A percentile compares a stretch with the other conserved stretches of the same genome.
Evolutionary conservation across 305 asterid genomes (phyloP).

Genomic region (Solanum chacoense): DNA sequence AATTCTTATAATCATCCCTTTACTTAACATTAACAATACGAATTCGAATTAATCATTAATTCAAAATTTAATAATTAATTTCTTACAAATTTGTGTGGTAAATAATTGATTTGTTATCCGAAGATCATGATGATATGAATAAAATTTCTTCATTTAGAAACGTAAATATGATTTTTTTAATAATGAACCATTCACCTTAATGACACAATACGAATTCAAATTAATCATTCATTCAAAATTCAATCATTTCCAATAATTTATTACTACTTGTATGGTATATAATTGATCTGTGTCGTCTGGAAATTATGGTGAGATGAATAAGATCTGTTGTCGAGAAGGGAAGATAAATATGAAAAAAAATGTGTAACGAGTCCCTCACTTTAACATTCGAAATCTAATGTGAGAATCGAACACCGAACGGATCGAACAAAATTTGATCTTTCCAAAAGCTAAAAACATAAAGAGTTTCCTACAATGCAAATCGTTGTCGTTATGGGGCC

Average conservation of each 20-base stretch:
- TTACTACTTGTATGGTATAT: not conserved
- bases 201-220: not conserved
- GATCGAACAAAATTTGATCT: not conserved
- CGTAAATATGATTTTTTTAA: no score
- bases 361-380: not conserved
- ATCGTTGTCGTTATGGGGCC: not conserved
- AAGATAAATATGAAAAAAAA: not conserved
- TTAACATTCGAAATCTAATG: not conserved
- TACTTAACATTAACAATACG: not conserved
- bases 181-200: not conserved
- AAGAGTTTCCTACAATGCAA: not conserved
- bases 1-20: not conserved
- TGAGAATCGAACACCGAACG: accelerated
- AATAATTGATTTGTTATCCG: not conserved
- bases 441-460: not conserved
- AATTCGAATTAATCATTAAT: not conserved
- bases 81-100: not conserved
- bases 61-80: not conserved
- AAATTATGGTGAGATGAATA: not conserved
- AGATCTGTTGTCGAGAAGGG: not conserved
- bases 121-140: not conserved
- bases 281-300: not conserved
- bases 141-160: not conserved
- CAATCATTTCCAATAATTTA: not conserved
- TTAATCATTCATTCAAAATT: not conserved